Evolutionary conservation across 2,329 filamentous ascomycete species (phyloP), one percentile per base, ranked within the genome.

Genomic region (Incumbomyces lentus): DNA sequence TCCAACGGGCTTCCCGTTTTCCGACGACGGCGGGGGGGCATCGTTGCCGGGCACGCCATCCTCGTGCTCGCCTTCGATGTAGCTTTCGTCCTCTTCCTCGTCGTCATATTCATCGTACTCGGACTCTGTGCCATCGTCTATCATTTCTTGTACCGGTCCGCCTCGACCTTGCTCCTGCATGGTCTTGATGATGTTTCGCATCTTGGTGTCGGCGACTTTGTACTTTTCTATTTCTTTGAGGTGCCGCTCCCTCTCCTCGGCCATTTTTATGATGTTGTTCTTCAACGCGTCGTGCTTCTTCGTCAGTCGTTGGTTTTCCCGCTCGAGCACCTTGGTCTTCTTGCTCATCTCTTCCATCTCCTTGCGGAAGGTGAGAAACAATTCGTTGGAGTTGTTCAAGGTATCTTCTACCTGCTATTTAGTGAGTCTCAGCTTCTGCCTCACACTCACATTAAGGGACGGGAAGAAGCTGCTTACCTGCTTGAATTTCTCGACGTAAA

Each of bases 301-400:
- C 55, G 87, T 94, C 43, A 95, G 76, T 14, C 79, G 83, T 58
- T 92, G 83, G 59, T 98, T 96, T 61, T 98, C 92, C 68, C 95
- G 95, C 65, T 98, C 92, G 44, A 98, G 73, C 19, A 88, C 82
- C 67, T 95, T 95, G 5, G 90, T 95, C 71, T 96, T 96, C 71
- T 95, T 95, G 1, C 89, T 95, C 89, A 96, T 96, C 61, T 96
- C 92, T 68, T 96, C 92, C 89, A 96, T 96, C 68, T 96, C 92
- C 69, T 95, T 95, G 46, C 90, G 80, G 68, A 96, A 96, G 1
- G 92, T 95, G 56, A 95, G 72, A 66, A 96, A 96, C 45, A 96
- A 73, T 63, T 96, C 92, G 70, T 96, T 96, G 67, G 87, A 95
- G 64, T 95, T 96, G 68, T 95, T 96, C 43, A 96, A 76, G 32